Evolutionary conservation across 1,284 basidiomycete species (phyloP), one percentile per base, ranked within the genome.

Genomic region (Spongispora temasekensis): DNA sequence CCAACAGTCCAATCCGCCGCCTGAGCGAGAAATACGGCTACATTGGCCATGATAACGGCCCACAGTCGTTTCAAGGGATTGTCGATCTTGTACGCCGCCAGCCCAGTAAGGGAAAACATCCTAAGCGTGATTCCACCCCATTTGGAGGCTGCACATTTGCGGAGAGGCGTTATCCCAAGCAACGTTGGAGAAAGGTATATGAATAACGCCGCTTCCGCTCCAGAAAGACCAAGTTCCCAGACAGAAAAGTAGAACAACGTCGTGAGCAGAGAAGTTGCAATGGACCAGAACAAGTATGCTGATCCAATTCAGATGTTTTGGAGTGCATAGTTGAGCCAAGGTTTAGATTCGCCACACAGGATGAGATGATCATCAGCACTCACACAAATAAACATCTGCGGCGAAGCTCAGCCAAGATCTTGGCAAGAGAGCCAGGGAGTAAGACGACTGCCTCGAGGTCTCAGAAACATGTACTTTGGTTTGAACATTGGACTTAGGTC

Each of bases 161-260:
- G 76, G 53, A 87, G 58, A 1, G 77, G 68, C 0, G 77, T 66
- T 37, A 84, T 75, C 2, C 79, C 77, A 19, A 95, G 81, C 5
- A 91, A 67, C 21, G 83, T 68, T 0, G 92, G 91, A 0, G 92
- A 86, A 25, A 95, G 80, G 15, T 86, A 84, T 5, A 83, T 80
- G 5, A 93, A 76, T 5, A 93, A 76, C 0, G 90, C 83, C 6
- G 90, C 77, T 71, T 94, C 92, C 32, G 88, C 85, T 3, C 92
- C 91, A n/a, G 90, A 83, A 54, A 90, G 80, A 53, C 88, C 91
- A 21, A 96, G 86, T 68, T 93, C 84, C 94, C 93, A 96, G 8
- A 96, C 88, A 27, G 91, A 94, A 78, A 93, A 95, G 76, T 95
- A 97, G 78, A 97, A 97, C 7, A 97, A 83, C 40, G 90, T 90